Base-by-base conservation (phyloP, 352 stramenopile genomes). In the Sclerospora graminicola region DNA sequence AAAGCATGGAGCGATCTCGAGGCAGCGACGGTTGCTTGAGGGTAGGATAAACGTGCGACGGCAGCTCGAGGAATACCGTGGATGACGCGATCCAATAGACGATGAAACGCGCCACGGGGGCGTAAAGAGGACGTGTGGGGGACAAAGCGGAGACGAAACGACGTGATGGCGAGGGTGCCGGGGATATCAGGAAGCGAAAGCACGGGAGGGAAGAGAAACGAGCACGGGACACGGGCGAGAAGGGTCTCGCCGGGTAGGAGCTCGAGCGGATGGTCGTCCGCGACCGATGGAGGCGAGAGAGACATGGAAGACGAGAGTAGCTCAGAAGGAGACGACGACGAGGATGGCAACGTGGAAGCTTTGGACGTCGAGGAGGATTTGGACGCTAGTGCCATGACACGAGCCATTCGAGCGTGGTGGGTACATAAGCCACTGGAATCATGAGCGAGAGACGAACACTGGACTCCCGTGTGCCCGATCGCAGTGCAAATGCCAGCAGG, bases 371-470 rank as follows among this genome's bases (percentile, higher is more conserved):
- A 36, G 1, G 57, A 24, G 2, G 49, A 36, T 51, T 86, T 88
- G 24, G 80, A 76, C 4, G 74, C 81, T 10, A 92, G 55, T 26
- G 77, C 76, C 72, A 92, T 81, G 34, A 89, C 57, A 18, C 81
- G 75, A 28, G 76, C 69, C 60, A 92, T 84, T 8, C 81, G 75
- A 42, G 70, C 66, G 53, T 92, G 81, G 47, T 92, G 81, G 28
- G 75, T 63, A 49, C 81, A 92, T 29, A 81, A 61, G 16, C 62
- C 68, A 8, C 44, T 56, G 8, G 57, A 60, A 31, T 57, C 45
- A 1, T 63, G 64, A 8, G 68, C 73, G 1, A 51, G 29, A 9
- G 73, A 80, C 40, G 66, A 57, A 43, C 81, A 92, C 11, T 75
- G 74, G 49, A 51, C 48, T 32, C 81, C 81, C 29, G 64, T 81